phyloP scores from a whole-genome alignment of 2,329 filamentous ascomycete species.

The Exophiala aquamarina region DNA sequence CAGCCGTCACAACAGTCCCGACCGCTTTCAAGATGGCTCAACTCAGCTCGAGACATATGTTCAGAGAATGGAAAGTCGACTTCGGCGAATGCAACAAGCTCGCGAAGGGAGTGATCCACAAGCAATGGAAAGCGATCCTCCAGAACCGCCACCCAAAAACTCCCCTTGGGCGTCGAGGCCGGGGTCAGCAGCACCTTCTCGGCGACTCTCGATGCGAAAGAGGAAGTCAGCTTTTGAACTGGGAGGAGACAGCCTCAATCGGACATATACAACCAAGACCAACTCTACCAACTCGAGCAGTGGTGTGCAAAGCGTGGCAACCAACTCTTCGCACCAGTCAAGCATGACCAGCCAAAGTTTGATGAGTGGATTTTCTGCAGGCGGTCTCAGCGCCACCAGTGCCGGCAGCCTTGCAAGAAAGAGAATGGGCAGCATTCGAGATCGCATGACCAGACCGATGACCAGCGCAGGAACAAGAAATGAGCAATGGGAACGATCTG shows the following conservation, averaged over 20 bases:
- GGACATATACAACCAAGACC: slow-evolving; percentile 87
- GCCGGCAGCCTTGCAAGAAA: slow-evolving; percentile 88
- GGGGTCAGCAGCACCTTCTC: slow-evolving; percentile 42
- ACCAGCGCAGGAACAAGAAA: slow-evolving; percentile 41
- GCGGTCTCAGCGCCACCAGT: slow-evolving; percentile 90
- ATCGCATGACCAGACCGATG: slow-evolving; percentile 41
- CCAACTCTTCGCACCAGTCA: slow-evolving; percentile 67
- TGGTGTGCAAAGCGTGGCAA: slow-evolving; percentile 66
- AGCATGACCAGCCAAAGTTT: slow-evolving; percentile 79
- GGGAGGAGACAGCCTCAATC: slow-evolving; percentile 65
- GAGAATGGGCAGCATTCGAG: slow-evolving; percentile 34
- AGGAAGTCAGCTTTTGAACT: slow-evolving; percentile 69
- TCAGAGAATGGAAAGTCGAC: slow-evolving; percentile 82
- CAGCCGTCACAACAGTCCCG: slow-evolving; percentile 47
- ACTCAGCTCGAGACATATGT: slow-evolving; percentile 84
- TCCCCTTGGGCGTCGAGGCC: slow-evolving; percentile 42
- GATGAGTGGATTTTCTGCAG: slow-evolving; percentile 91
- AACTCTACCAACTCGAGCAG: slow-evolving; percentile 77
- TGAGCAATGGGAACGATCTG: slow-evolving; percentile 35
- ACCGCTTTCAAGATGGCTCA: slow-evolving; percentile 56
- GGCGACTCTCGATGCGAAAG: slow-evolving; percentile 38
- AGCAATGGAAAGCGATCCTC: slow-evolving; percentile 55
- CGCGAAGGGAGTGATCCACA: slow-evolving; percentile 39
- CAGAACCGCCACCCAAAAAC: slow-evolving; percentile 63
- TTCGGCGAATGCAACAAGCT: slow-evolving; percentile 67